Evolutionary conservation across 1,139 yeast species (phyloP).

Genomic region (Blastobotrys arbuscula): DNA sequence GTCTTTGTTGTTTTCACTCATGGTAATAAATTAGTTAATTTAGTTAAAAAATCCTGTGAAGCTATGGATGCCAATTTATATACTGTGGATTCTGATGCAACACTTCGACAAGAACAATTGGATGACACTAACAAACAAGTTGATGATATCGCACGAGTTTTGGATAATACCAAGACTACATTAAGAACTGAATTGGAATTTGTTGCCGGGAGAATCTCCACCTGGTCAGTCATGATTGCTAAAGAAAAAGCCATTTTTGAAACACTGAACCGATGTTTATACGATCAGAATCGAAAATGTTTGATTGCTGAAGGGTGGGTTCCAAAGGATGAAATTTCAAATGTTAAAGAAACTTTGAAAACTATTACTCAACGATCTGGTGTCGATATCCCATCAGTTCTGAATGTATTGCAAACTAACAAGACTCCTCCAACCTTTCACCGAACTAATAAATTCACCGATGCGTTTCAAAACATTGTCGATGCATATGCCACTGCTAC

Average conservation of each 20-base stretch:
- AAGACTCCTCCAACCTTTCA: slow-evolving; percentile 92
- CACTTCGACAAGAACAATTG: slow-evolving; percentile 54
- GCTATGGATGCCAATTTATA: slow-evolving; percentile 78
- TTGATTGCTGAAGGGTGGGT: slow-evolving; percentile 99
- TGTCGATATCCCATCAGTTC: slow-evolving; percentile 62
- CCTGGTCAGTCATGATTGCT: slow-evolving; percentile 60
- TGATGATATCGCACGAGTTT: slow-evolving; percentile 60
- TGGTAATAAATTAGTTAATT: slow-evolving; percentile 63
- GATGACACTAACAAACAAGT: slow-evolving; percentile 53
- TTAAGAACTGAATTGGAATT: slow-evolving; percentile 71
- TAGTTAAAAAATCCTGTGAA: slow-evolving; percentile 71
- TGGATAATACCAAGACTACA: slow-evolving; percentile 64
- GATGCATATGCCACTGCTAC: slow-evolving; percentile 95
- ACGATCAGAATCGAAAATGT: slow-evolving; percentile 78
- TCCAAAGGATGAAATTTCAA: slow-evolving; percentile 50
- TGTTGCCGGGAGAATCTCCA: slow-evolving; percentile 62
- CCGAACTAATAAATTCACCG: slow-evolving; percentile 84
- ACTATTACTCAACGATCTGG: slow-evolving; percentile 55
- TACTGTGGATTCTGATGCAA: slow-evolving; percentile 55
- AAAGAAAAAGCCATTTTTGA: slow-evolving; percentile 74
- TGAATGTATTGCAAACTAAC: slow-evolving; percentile 74
- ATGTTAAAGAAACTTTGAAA: slow-evolving; percentile 44
- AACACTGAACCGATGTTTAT: slow-evolving; percentile 73
- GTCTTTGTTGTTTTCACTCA: slow-evolving; percentile 85
- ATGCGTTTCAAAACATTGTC: slow-evolving; percentile 84